Evolutionary conservation across 495 filamentous ascomycete genomes (phyloP).

Genomic region (Penicillium simplicissimum): DNA sequence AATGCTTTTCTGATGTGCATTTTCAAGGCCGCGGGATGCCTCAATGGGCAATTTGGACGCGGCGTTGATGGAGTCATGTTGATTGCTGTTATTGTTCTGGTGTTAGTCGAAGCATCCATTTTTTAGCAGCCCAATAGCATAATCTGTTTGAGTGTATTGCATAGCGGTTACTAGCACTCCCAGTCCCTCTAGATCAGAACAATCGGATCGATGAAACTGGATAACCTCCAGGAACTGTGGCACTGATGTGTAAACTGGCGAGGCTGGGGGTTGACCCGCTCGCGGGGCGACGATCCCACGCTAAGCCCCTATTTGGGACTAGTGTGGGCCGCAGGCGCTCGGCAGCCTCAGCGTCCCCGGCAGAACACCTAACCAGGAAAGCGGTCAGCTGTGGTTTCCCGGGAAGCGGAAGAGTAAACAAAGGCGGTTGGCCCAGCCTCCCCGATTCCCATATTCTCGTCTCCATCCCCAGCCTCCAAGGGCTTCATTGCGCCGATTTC

Average conservation of each 20-base stretch:
- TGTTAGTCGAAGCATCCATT: not conserved
- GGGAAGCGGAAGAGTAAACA: constrained; percentile 48
- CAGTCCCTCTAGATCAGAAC: too few relatives aligned
- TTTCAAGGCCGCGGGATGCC: constrained; percentile 5
- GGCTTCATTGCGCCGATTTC: constrained; percentile 27
- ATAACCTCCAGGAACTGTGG: too few relatives aligned
- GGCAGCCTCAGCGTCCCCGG: constrained; percentile 8
- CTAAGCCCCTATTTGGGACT: constrained; percentile 21
- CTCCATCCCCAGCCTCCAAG: constrained; percentile 41
- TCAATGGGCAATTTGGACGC: not conserved
- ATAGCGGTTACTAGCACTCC: not conserved
- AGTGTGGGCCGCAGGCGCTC: constrained; percentile 12
- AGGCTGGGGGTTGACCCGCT: constrained; percentile 28
- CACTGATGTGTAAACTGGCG: too few relatives aligned
- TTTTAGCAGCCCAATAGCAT: not conserved
- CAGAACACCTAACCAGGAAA: constrained; percentile 23
- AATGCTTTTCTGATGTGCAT: constrained; percentile 16
- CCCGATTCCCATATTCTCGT: constrained; percentile 32
- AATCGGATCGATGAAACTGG: too few relatives aligned
- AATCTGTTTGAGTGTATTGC: not conserved
- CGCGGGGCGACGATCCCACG: constrained; percentile 23
- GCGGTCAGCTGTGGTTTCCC: constrained; percentile 41
- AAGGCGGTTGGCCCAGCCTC: constrained; percentile 51
- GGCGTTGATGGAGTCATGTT: constrained; percentile 1
- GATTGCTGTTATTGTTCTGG: not conserved